These are phyloP conservation scores for Lepraria neglecta DNA, from an alignment of 495 filamentous ascomycete genomes.

Conservation along the genomic window DNA sequence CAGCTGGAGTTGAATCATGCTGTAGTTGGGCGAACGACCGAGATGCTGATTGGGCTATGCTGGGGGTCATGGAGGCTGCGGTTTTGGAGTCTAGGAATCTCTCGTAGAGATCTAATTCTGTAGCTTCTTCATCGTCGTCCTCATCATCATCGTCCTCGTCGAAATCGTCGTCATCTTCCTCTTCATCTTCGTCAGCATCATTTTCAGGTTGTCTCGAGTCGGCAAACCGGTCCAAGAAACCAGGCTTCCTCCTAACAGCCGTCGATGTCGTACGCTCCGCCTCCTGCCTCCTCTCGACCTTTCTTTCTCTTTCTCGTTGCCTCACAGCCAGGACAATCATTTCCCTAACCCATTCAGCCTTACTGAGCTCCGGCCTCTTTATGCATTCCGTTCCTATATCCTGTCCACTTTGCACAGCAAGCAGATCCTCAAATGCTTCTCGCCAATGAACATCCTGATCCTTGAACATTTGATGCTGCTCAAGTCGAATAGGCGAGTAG, in stretches of 20 bases:
- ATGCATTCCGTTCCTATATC: conserved; percentile 28
- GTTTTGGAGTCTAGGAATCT: conserved; percentile 34
- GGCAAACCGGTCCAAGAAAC: neutral
- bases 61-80: conserved; percentile 1
- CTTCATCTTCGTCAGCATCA: conserved; percentile 16
- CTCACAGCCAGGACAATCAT: conserved; percentile 14
- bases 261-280: neutral
- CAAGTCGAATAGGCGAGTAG: conserved; percentile 49
- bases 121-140: conserved; percentile 25
- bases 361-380: neutral
- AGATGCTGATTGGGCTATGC: conserved; percentile 10
- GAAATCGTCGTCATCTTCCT: conserved; percentile 7
- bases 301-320: neutral
- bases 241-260: neutral
- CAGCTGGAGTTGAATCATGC: conserved; percentile 23
- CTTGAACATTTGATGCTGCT: conserved; percentile 34
- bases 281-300: neutral
- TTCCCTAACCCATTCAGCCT: conserved; percentile 18
- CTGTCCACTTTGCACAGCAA: conserved; percentile 45
- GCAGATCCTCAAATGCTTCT: conserved; percentile 51
- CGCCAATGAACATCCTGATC: conserved; percentile 38
- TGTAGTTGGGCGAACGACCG: conserved; percentile 13
- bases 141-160: conserved; percentile 20
- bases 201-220: conserved; percentile 3
- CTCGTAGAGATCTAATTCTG: conserved; percentile 44